Evolutionary conservation across 495 filamentous ascomycete genomes (phyloP).

Genomic region (Aspergillus taichungensis): DNA sequence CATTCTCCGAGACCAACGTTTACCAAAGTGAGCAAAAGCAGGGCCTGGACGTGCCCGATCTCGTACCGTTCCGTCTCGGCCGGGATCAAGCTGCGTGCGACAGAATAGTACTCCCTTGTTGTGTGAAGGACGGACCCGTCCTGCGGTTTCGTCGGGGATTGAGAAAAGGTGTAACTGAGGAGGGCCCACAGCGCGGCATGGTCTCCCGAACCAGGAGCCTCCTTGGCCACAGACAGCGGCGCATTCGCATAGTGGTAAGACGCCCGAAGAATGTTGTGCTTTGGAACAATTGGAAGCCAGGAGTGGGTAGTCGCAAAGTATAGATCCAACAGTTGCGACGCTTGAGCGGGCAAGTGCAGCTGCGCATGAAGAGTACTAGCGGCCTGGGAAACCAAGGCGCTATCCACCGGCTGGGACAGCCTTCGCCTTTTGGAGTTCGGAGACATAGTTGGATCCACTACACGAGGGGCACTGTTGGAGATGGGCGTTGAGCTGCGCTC

Average conservation of each 20-base stretch:
- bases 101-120: constrained; percentile 42
- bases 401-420: constrained; percentile 14
- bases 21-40: constrained; percentile 51
- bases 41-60: constrained; percentile 54
- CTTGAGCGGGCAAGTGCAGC: constrained; percentile 47
- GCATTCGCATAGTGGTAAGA: constrained; percentile 44
- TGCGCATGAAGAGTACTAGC: constrained; percentile 9
- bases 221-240: constrained; percentile 32
- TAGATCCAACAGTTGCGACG: constrained; percentile 57
- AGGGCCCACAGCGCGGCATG: constrained; percentile 59
- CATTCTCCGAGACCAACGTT: constrained; percentile 48
- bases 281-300: constrained; percentile 66
- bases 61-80: constrained; percentile 47
- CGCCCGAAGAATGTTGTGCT: constrained; percentile 52
- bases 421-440: constrained; percentile 24
- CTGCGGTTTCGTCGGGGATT: constrained; percentile 22
- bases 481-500: constrained; percentile 23
- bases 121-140: constrained; percentile 16
- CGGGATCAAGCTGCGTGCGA: constrained; percentile 52
- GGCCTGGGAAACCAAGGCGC: constrained; percentile 5
- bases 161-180: constrained; percentile 46
- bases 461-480: constrained; percentile 21
- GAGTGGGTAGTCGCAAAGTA: constrained; percentile 66
- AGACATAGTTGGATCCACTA: constrained; percentile 20
- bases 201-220: constrained; percentile 39